A percentile compares a stretch with the other conserved stretches of the same genome.
Evolutionary conservation across 805 yeast genomes (phyloP).

Genomic region (Teunomyces tritomae): DNA sequence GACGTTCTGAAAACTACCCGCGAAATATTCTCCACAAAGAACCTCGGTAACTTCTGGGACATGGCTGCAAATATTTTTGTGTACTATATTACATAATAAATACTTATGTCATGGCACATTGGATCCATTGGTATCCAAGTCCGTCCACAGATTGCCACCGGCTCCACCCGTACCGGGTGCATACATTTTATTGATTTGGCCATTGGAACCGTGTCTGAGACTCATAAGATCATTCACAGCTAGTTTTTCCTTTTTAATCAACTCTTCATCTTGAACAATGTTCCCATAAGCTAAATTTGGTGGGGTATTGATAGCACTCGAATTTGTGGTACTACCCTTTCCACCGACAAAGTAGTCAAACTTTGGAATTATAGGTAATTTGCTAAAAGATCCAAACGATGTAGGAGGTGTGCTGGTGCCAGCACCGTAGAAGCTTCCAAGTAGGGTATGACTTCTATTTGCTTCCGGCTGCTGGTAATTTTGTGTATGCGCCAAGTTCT

Average conservation of each 20-base stretch:
- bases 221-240: constrained; percentile 21
- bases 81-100: constrained; percentile 2
- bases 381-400: constrained; percentile 7
- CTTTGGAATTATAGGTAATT: constrained; percentile 10
- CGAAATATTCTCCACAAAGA: not conserved
- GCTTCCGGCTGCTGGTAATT: not conserved
- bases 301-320: not conserved
- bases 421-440: not conserved
- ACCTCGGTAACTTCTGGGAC: not conserved
- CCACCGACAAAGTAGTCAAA: constrained; percentile 12
- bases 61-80: not conserved
- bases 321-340: constrained; percentile 4
- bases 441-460: not conserved
- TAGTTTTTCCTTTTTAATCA: constrained; percentile 28
- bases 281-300: not conserved
- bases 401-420: constrained; percentile 1
- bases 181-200: constrained; percentile 1
- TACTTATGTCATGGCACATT: not conserved
- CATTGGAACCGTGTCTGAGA: constrained; percentile 9
- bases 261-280: constrained; percentile 15
- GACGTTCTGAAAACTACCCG: not conserved
- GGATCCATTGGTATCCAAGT: not conserved
- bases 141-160: not conserved
- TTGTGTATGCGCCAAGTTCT: not conserved
- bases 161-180: not conserved